phyloP scores from a whole-genome alignment of 2,329 filamentous ascomycete genomes.

The Ciborinia camelliae region DNA sequence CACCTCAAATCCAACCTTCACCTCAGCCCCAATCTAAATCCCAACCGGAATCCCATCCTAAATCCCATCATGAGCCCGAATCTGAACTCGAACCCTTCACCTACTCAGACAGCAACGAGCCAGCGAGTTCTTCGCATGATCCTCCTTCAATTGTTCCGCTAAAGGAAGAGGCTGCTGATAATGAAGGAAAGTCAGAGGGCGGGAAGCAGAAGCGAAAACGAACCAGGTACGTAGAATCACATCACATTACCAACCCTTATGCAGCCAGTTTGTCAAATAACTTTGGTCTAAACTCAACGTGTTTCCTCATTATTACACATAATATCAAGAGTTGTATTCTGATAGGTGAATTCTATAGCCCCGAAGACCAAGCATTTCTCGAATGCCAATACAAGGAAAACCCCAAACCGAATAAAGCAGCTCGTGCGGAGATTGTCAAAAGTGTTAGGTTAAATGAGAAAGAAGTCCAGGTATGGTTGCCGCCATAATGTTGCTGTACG shows the following conservation, averaged over 20 bases:
- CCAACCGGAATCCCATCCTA: no score
- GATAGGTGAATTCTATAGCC: constrained; percentile 48
- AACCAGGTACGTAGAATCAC: constrained; percentile 51
- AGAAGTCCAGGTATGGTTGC: constrained; percentile 78
- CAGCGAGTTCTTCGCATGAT: constrained; percentile 26
- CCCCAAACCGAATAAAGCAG: constrained; percentile 86
- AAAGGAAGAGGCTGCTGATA: constrained; percentile 30
- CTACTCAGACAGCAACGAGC: constrained; percentile 26
- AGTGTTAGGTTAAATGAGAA: constrained; percentile 83
- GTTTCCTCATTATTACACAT: background rate
- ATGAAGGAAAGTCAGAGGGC: constrained; percentile 38
- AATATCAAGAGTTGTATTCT: background rate
- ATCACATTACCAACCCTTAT: background rate
- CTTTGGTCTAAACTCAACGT: background rate
- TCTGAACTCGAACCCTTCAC: constrained; percentile 16
- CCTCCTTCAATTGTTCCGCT: constrained; percentile 20
- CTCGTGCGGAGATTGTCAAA: constrained; percentile 78
- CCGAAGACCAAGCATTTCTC: constrained; percentile 83
- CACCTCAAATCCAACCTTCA: background rate
- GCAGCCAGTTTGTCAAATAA: background rate
- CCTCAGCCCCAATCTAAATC: background rate
- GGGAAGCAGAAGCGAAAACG: constrained; percentile 53
- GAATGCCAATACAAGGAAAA: constrained; percentile 83
- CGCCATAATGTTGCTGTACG: background rate
- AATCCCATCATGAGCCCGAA: background rate